Evolutionary conservation across 495 filamentous ascomycete species (phyloP).

Genomic region (Physcia stellaris): DNA sequence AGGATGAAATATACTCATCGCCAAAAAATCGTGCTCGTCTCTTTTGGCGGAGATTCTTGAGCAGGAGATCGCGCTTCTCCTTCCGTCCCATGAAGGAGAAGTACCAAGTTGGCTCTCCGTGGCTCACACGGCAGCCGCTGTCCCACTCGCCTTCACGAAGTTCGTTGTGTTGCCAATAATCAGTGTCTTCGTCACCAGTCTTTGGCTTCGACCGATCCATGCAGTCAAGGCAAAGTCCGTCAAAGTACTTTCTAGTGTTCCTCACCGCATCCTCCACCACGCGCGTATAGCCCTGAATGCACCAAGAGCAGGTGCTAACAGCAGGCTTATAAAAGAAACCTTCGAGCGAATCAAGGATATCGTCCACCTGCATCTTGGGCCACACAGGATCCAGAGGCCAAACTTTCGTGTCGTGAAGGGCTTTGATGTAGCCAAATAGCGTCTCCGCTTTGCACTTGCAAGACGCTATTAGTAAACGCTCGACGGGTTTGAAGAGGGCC

Average conservation of each 20-base stretch:
- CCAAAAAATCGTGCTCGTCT: too few species aligned
- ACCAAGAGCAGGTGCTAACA: background rate
- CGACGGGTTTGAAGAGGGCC: conserved; percentile 7
- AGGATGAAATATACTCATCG: too few species aligned
- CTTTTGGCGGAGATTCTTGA: too few species aligned
- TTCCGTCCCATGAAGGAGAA: conserved; percentile 14
- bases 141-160: conserved; percentile 9
- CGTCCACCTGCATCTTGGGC: background rate
- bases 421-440: conserved; percentile 6
- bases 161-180: conserved; percentile 15
- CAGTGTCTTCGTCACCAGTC: conserved; percentile 7
- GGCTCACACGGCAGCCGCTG: conserved; percentile 9
- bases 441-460: conserved; percentile 7
- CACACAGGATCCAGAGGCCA: conserved; percentile 12
- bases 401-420: background rate
- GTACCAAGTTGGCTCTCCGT: conserved; percentile 17
- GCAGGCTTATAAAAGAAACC: conserved; percentile 3
- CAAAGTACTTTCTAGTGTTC: conserved; percentile 7
- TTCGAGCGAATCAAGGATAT: conserved; percentile 2
- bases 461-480: background rate
- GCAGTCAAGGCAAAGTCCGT: conserved; percentile 21
- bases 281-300: background rate
- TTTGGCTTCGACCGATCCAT: conserved; percentile 14
- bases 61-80: conserved; percentile 7
- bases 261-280: background rate